Evolutionary conservation across 2,329 filamentous ascomycete genomes (phyloP), one percentile per base, ranked within the genome.

Genomic region (Microascus cirrosus): DNA sequence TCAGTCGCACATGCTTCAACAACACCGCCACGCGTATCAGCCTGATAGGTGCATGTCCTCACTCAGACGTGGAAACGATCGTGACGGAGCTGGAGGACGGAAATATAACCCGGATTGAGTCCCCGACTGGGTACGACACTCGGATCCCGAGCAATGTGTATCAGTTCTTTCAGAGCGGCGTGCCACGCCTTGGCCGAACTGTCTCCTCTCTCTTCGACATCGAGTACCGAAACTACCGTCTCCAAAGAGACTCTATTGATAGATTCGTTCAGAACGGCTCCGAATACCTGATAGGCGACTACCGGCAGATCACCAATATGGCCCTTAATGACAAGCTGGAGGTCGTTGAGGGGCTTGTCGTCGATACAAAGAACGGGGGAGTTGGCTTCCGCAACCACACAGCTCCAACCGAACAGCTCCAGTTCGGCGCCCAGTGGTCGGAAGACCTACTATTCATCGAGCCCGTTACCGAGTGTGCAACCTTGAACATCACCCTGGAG

Each of bases 401-500:
- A 1, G 59, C 67, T 1, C 75, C 74, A 1, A 54, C 61, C 1
- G 62, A 62, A 2, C 61, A 66, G 8, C 42, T 60, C 2, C 8
- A 36, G 42, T 67, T 67, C 53, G 74, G 73, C 0, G 70, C 65
- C 18, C 64, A 60, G 8, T 78, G 75, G 75, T 65, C 65, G 0
- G 76, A 79, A 60, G 74, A 78, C 56, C 52, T 78, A 6, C 67
- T 78, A 0, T 78, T 76, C 61, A 61, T 78, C 13, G 71, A 76
- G 59, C 76, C 76, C 0, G 69, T 74, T 50, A 71, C 74, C 1
- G 62, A 67, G n/a, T 77, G 76, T 60, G 71, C 77, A 8, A 65
- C 74, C 57, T 71, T 68, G 1, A 75, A 75, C 60, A 58, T 71
- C 1, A 75, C 73, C 1, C 58, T 78, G 5, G 70, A 76, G 35